Evolutionary conservation across 2,329 filamentous ascomycete species (phyloP).

Genomic region (Penicillium sumatraense): DNA sequence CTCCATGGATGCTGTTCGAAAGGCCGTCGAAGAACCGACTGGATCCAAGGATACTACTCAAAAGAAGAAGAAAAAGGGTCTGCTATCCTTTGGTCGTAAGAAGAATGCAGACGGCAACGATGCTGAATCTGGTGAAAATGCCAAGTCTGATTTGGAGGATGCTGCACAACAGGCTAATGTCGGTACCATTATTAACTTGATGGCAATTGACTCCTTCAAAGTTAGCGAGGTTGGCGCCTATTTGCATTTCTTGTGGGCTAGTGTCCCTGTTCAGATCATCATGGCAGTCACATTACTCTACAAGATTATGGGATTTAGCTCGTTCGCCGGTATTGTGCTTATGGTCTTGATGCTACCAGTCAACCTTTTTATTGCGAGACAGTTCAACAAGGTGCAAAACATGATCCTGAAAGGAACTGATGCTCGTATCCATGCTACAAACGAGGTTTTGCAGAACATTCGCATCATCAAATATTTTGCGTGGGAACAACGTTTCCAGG

Average conservation of each 20-base stretch:
- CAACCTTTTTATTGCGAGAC: conserved; percentile 85
- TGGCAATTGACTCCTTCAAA: conserved; percentile 99
- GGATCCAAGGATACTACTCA: conserved; percentile 31
- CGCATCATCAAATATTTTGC: conserved; percentile 99
- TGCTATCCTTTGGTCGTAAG: conserved; percentile 63
- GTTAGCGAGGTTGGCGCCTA: conserved; percentile 94
- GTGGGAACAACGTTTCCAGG: conserved; percentile 91
- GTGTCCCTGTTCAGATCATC: conserved; percentile 84
- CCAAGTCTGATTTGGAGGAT: conserved; percentile 25
- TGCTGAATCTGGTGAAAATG: conserved; percentile 27
- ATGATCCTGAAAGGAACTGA: conserved; percentile 91
- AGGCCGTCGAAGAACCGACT: conserved; percentile 55
- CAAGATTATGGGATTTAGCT: conserved; percentile 86
- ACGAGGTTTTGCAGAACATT: conserved; percentile 96
- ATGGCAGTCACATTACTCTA: conserved; percentile 84
- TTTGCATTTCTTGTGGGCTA: conserved; percentile 91
- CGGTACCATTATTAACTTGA: conserved; percentile 98
- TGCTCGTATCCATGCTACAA: conserved; percentile 93
- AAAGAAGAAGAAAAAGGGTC: conserved; percentile 44
- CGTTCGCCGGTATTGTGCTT: conserved; percentile 87
- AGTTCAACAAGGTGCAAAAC: conserved; percentile 86
- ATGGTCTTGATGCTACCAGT: conserved; percentile 88
- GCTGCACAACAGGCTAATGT: conserved; percentile 80
- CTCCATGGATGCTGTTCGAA: conserved; percentile 73
- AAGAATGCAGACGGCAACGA: conserved; percentile 38